Percentiles rank a stretch among this genome's conserved stretches.
Evolutionary conservation across 169 alveolate species (phyloP).

Genomic region (Theileria luwenshuni): DNA sequence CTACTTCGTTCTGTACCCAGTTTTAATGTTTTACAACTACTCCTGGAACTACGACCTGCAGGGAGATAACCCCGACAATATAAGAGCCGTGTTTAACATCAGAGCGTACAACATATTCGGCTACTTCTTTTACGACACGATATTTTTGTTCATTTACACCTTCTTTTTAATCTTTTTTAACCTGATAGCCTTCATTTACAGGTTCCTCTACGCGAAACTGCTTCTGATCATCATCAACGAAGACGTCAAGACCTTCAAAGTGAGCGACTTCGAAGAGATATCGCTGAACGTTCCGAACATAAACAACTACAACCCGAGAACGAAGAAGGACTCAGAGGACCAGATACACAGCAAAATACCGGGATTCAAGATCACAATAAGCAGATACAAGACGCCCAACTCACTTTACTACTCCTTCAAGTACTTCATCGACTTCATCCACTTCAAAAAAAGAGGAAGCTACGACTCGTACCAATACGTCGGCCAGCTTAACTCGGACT

Average conservation of each 20-base stretch:
- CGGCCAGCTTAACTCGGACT: slow-evolving; percentile 81
- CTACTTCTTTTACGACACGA: slow-evolving; percentile 18
- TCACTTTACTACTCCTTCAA: slow-evolving; percentile 23
- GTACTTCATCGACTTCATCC: slow-evolving; percentile 19
- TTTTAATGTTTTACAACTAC: slow-evolving; percentile 30
- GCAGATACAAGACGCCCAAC: slow-evolving; percentile 41
- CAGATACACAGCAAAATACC: slow-evolving; percentile 7
- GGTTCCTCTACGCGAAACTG: slow-evolving; percentile 38
- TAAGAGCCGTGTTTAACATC: slow-evolving; percentile 40
- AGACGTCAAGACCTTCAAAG: slow-evolving; percentile 21
- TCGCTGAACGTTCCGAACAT: slow-evolving; percentile 43
- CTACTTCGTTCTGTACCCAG: slow-evolving; percentile 30
- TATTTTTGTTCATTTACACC: slow-evolving; percentile 21
- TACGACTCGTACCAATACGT: slow-evolving; percentile 70
- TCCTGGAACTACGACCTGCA: slow-evolving; percentile 1
- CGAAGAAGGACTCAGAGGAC: slow-evolving; percentile 17
- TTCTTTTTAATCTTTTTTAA: slow-evolving; percentile 13
- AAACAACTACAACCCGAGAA: slow-evolving; percentile 3
- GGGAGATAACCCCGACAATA: neutral
- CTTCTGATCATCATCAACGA: slow-evolving; percentile 9
- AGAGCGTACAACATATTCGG: slow-evolving; percentile 34
- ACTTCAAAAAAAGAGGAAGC: slow-evolving; percentile 3
- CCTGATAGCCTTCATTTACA: slow-evolving; percentile 36
- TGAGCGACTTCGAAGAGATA: slow-evolving; percentile 22
- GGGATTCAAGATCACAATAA: slow-evolving; percentile 4